phyloP scores from a whole-genome alignment of 1,284 basidiomycete species.

The Ustilago vetiveriae region DNA sequence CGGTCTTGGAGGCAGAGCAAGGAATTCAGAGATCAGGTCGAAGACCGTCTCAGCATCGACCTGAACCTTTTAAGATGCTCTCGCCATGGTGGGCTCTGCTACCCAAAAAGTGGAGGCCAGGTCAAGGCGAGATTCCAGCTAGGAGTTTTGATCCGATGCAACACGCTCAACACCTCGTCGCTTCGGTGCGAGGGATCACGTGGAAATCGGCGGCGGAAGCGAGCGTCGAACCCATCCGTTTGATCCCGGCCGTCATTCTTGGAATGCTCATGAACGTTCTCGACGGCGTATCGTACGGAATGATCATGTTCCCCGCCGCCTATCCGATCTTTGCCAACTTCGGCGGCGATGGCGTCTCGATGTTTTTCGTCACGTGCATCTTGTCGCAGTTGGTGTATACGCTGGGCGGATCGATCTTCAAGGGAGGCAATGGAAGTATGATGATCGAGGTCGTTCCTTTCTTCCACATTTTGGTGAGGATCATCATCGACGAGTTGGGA shows the following conservation, averaged over 20 bases:
- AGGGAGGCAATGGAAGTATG: slow-evolving; percentile 85
- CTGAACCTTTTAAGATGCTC: slow-evolving; percentile 27
- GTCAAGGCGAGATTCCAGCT: slow-evolving; percentile 19
- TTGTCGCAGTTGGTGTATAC: slow-evolving; percentile 87
- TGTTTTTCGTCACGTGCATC: slow-evolving; percentile 72
- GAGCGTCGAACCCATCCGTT: slow-evolving; percentile 54
- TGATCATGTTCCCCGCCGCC: slow-evolving; percentile 87
- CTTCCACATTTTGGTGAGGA: slow-evolving; percentile 87
- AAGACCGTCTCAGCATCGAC: slow-evolving; percentile 29
- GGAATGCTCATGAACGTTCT: slow-evolving; percentile 89
- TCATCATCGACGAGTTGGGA: slow-evolving; percentile 79
- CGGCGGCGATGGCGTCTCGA: slow-evolving; percentile 88
- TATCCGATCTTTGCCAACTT: slow-evolving; percentile 80
- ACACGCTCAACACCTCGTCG: slow-evolving; percentile 14
- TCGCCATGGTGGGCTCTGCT: slow-evolving; percentile 39
- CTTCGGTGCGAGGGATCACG: slow-evolving; percentile 40
- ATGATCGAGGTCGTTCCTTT: slow-evolving; percentile 96
- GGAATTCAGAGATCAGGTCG: slow-evolving; percentile 11
- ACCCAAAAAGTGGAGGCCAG: slow-evolving; percentile 33
- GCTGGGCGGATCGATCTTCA: slow-evolving; percentile 83
- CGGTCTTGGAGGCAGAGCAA: slow-evolving; percentile 24
- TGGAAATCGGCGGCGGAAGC: slow-evolving; percentile 47
- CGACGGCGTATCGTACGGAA: slow-evolving; percentile 81
- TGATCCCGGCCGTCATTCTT: slow-evolving; percentile 80
- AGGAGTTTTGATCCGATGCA: slow-evolving; percentile 10